Conservation (phyloP, 23 red algal species). For the Gracilaria domingensis region DNA sequence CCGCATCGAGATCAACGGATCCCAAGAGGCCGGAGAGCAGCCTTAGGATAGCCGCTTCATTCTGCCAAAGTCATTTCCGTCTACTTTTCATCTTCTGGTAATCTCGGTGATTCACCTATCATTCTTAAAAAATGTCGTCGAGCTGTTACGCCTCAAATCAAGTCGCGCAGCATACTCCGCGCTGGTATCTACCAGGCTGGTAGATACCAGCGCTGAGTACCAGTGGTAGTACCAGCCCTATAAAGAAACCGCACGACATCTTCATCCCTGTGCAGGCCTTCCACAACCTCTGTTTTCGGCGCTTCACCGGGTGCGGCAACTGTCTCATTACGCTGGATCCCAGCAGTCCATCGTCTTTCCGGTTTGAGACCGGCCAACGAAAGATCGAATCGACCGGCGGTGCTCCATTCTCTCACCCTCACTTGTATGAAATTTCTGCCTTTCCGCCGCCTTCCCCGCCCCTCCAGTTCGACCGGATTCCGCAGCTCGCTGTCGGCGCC, state of each 20-base stretch:
- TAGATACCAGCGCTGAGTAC: no score
- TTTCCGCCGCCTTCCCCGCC: background rate
- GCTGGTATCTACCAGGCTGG: conserved; percentile 45
- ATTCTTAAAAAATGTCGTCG: no score
- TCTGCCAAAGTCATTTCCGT: no score
- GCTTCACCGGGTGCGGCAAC: conserved; percentile 80
- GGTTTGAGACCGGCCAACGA: conserved; percentile 50
- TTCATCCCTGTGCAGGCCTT: conserved; percentile 37
- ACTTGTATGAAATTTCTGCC: background rate
- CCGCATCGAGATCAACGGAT: no score
- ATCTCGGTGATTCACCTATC: no score
- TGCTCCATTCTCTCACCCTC: background rate
- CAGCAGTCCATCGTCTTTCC: conserved; percentile 39
- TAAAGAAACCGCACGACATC: no score
- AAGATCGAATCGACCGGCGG: background rate
- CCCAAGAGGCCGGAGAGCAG: no score
- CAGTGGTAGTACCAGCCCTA: no score
- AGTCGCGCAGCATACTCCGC: conserved; percentile 32
- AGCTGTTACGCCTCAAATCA: no score
- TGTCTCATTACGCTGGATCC: conserved; percentile 73
- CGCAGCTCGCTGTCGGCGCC: background rate
- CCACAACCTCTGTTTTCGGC: conserved; percentile 66
- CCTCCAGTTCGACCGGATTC: background rate
- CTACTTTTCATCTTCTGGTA: no score
- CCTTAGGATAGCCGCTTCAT: no score